Evolutionary conservation across 2,329 filamentous ascomycete species (phyloP), one percentile per base, ranked within the genome.

Genomic region (Graphiopsis chlorocephala): DNA sequence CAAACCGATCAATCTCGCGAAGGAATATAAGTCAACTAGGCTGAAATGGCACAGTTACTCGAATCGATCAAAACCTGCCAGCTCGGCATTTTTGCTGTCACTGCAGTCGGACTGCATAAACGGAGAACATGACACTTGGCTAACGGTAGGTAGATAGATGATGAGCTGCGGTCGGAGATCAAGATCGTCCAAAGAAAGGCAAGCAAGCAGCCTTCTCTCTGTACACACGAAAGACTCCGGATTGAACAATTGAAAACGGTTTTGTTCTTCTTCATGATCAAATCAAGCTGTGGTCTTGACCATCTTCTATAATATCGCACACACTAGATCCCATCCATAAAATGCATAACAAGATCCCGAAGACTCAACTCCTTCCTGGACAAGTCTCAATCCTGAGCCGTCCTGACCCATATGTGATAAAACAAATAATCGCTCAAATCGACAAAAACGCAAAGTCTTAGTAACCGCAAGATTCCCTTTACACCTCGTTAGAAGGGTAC

Each of bases 401-500:
- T 12, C 28, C 50, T 3, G 26, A 53, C 17, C 50, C 48, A 29
- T 29, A 29, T 20, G 23, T 53, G 38, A 23, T 23, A 42, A 31
- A 31, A 53, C 23, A 53, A 53, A 20, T n/a, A n/a, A n/a, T n/a
- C 50, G 50, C 50, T 53, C 50, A 53, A 53, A 42, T 28, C 50
- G 50, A 53, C 8, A 3, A 52, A 48, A 15, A 52, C 28, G 11
- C 25, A 52, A 52, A 52, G 11, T 29, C 7, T 26, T 15, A 25
- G 20, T 4, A 25, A 48, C 25, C 2, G 25, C 25, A 4, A 53
- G 17, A 20, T 3, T 4, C 15, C 15, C 1, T 35, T 55, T 61
- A 96, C 47, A 53, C 57, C 63, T 65, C 63, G 70, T 86, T 86
- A 65, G 82, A 84, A 23, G 83, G 83, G 73, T 86, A 86, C 66